Evolutionary conservation across 345 rosid species (phyloP), one percentile per base, ranked within the genome.

Genomic region (Lumnitzera littorea): DNA sequence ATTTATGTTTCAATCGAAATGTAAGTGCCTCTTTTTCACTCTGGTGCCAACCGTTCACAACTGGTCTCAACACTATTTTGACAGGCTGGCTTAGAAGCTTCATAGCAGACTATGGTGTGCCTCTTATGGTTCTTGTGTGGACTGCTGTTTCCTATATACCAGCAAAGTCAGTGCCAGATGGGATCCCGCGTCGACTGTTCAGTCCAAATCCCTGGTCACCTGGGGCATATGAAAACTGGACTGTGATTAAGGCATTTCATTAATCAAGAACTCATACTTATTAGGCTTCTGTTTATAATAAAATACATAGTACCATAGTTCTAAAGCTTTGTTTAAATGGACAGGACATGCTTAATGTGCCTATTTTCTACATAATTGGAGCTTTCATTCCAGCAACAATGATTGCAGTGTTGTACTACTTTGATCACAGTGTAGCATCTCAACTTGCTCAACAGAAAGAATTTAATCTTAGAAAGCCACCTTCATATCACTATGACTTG

Each of bases 161-260:
- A 53, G 61, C 82, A 15, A 78, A 73, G 50, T 74, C 62, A 73
- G 91, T 94, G 65, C 99, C 99, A 5, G 72, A 80, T 66, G 97
- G 99, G 64, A 88, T 94, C 60, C 96, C 99, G 6, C 77, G 96
- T 56, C 89, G 98, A 41, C 96, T 92, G 56, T 80, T 82, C 75
- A 92, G 97, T 72, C 97, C 98, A 50, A 82, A 87, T 66, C 99
- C 97, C 53, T 92, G 98, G 99, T 94, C 97, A 7, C 82, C 87
- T 15, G 97, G 99, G 54, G 97, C 97, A 60, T 87, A 84, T 41
- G 78, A 71, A 56, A 89, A 92, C 61, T 92, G 98, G 98, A 85
- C 97, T 0, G 97, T 92, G 31, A 62, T 87, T 56, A 81, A 81
- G 85, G 98, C 71, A 64, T 51, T 71, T 16, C 49, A 11, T 5